phyloP scores from a whole-genome alignment of 495 filamentous ascomycete genomes.

The Pyrenula aspistea region DNA sequence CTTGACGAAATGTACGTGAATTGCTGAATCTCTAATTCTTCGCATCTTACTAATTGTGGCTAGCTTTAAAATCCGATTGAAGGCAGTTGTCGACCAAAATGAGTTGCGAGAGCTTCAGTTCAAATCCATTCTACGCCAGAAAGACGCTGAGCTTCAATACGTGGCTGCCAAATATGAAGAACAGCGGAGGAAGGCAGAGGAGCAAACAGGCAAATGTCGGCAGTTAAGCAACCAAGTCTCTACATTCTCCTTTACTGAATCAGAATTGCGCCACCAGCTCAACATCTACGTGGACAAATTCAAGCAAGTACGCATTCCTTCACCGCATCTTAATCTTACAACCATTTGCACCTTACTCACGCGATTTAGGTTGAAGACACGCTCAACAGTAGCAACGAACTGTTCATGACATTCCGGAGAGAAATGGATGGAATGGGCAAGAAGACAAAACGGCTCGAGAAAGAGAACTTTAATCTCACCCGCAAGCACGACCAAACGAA shows the following conservation, averaged over 20 bases:
- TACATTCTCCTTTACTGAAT: slow-evolving; percentile 92
- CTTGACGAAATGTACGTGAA: slow-evolving; percentile 69
- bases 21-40: not conserved
- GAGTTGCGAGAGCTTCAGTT: slow-evolving; percentile 89
- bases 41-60: not conserved
- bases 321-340: slow-evolving; percentile 2
- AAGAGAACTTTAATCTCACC: slow-evolving; percentile 84
- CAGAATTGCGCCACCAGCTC: slow-evolving; percentile 83
- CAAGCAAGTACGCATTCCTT: slow-evolving; percentile 69
- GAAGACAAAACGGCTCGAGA: slow-evolving; percentile 94
- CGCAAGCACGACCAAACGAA: slow-evolving; percentile 90
- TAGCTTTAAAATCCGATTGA: slow-evolving; percentile 69
- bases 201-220: slow-evolving; percentile 63
- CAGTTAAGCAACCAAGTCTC: slow-evolving; percentile 83
- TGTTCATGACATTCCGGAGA: slow-evolving; percentile 95
- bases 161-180: slow-evolving; percentile 78
- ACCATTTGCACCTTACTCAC: slow-evolving; percentile 2
- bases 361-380: slow-evolving; percentile 84
- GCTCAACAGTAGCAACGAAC: slow-evolving; percentile 94
- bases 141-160: slow-evolving; percentile 92
- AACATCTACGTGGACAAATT: slow-evolving; percentile 99
- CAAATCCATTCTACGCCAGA: slow-evolving; percentile 75
- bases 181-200: slow-evolving; percentile 75
- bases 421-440: slow-evolving; percentile 99
- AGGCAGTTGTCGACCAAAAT: slow-evolving; percentile 88